These are phyloP conservation scores for Linaria vulgaris DNA, from an alignment of 257 asterid genomes.

Conservation along the genomic window DNA sequence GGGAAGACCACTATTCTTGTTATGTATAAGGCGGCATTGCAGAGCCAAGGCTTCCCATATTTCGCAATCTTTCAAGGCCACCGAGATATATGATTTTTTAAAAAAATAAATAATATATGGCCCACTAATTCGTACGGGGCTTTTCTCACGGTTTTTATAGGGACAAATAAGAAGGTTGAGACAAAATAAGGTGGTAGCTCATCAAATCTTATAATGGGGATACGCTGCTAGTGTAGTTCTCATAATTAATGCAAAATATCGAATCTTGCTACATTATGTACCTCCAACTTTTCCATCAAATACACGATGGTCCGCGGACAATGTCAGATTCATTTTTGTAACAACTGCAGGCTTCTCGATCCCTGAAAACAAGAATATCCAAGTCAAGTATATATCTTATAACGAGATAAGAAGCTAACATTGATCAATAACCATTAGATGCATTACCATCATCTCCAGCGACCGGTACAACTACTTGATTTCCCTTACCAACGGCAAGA, in stretches of 20 bases:
- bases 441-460: slow-evolving; percentile 75
- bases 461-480: slow-evolving; percentile 85
- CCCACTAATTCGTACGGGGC: neutral
- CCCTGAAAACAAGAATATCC: slow-evolving; percentile 50
- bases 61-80: neutral
- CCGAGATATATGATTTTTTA: neutral
- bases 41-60: neutral
- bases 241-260: slow-evolving; percentile 9
- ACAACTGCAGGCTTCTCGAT: slow-evolving; percentile 73
- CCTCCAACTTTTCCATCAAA: slow-evolving; percentile 98
- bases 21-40: neutral
- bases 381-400: slow-evolving; percentile 14
- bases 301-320: slow-evolving; percentile 96
- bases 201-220: neutral
- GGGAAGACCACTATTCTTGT: neutral
- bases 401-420: slow-evolving; percentile 20
- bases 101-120: no score
- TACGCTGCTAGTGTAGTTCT: slow-evolving; percentile 7
- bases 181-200: neutral
- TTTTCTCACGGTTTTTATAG: neutral
- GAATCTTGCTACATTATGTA: slow-evolving; percentile 27
- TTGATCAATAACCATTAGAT: slow-evolving; percentile 12
- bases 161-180: neutral
- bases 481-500: slow-evolving; percentile 97
- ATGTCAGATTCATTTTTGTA: slow-evolving; percentile 76